A percentile compares a stretch with the other conserved stretches of the same genome.
Conservation (phyloP, 371 early-diverging fungal genomes). For the Smittium culicis region DNA sequence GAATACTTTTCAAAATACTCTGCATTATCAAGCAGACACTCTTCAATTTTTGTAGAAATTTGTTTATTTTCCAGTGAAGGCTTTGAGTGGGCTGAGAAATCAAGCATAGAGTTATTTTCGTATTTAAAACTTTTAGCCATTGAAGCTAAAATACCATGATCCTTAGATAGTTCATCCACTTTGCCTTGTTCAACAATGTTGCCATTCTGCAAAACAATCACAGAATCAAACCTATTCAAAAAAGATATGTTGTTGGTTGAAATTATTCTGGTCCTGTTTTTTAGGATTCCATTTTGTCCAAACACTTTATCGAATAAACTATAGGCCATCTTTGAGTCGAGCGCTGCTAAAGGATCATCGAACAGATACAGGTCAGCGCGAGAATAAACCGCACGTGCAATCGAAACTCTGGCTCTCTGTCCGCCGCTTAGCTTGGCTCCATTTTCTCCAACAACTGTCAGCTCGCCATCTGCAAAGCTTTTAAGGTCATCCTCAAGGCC, state of each 20-base stretch:
- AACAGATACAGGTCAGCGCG: conserved; percentile 64
- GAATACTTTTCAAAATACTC: too few species aligned
- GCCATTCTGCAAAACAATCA: neutral
- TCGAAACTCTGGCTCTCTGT: conserved; percentile 41
- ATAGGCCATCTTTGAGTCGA: conserved; percentile 50
- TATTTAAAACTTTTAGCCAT: too few species aligned
- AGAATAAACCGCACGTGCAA: conserved; percentile 66
- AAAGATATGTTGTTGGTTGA: neutral
- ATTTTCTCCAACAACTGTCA: conserved; percentile 39
- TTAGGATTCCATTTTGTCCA: conserved; percentile 2
- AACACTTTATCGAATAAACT: neutral
- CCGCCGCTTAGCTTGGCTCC: conserved; percentile 50
- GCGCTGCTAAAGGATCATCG: conserved; percentile 78
- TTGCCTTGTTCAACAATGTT: neutral
- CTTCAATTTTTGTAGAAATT: too few species aligned
- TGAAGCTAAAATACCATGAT: too few species aligned
- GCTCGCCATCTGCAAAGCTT: conserved; percentile 42
- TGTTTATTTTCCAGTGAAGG: too few species aligned
- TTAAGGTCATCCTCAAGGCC: conserved; percentile 42
- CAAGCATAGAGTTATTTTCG: too few species aligned
- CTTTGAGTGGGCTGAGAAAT: too few species aligned
- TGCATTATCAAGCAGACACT: too few species aligned
- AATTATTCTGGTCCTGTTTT: conserved; percentile 1
- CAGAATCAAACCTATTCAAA: neutral
- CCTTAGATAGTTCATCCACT: too few species aligned